phyloP scores from a whole-genome alignment of 805 yeast species.

The Tetrapisispora pingtungensis region DNA sequence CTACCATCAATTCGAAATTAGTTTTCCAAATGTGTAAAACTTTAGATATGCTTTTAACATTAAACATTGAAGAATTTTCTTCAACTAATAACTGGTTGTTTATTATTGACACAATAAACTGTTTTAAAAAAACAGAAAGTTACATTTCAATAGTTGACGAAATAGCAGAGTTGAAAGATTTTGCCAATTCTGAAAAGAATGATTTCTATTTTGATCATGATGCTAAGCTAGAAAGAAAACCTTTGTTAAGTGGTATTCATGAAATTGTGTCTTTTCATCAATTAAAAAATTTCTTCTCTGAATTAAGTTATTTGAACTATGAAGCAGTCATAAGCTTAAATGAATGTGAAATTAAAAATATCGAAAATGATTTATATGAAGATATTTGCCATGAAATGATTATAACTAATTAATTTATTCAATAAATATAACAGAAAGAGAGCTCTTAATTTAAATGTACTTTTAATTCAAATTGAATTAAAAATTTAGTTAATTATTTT shows the following conservation, averaged over 20 bases:
- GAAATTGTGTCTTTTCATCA: conserved; percentile 16
- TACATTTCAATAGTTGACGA: conserved; percentile 37
- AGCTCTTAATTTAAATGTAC: no score
- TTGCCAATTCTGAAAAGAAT: conserved; percentile 26
- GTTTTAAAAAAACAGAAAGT: conserved; percentile 35
- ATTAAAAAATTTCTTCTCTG: conserved; percentile 21
- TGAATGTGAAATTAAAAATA: conserved; percentile 33
- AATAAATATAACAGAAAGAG: no score
- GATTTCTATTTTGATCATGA: conserved; percentile 15
- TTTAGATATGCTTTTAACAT: conserved; percentile 58
- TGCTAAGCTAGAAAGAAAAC: conserved; percentile 11
- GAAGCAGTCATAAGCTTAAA: conserved; percentile 46
- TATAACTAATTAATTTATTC: background rate
- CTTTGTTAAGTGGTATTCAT: conserved; percentile 25
- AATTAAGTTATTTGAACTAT: conserved; percentile 24
- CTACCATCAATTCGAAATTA: conserved; percentile 23
- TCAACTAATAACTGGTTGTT: conserved; percentile 73
- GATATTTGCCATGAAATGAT: conserved; percentile 31
- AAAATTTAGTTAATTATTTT: no score
- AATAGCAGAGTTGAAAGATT: conserved; percentile 32
- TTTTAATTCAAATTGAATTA: no score
- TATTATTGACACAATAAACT: conserved; percentile 56
- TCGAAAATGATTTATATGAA: conserved; percentile 45
- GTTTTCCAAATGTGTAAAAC: conserved; percentile 60
- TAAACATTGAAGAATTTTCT: conserved; percentile 70